Percentiles rank a stretch among this genome's conserved stretches.
Conservation (phyloP, 495 filamentous ascomycete genomes). For the Penicillium arizonense region DNA sequence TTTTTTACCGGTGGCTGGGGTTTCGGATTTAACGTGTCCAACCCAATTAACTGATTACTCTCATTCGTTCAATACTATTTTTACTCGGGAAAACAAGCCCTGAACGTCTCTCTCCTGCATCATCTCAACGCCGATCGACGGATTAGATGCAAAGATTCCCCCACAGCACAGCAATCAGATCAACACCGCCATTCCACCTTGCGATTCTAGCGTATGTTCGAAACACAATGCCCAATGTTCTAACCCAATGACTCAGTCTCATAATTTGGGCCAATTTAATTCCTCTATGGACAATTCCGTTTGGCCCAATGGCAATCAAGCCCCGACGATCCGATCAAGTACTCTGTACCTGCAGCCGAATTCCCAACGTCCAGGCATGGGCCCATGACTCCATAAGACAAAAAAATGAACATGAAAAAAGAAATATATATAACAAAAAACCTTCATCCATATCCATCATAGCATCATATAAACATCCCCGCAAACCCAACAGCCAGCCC, state of each 20-base stretch:
- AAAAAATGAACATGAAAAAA: too few relatives aligned
- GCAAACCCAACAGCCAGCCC: conserved; percentile 42
- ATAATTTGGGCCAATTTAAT: too few relatives aligned
- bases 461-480: conserved; percentile 41
- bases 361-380: too few relatives aligned
- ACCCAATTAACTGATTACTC: not conserved
- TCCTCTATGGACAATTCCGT: too few relatives aligned
- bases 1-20: conserved; percentile 23
- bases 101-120: not conserved
- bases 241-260: too few relatives aligned
- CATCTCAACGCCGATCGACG: conserved; percentile 4
- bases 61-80: not conserved
- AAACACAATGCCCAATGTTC: too few relatives aligned
- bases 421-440: too few relatives aligned
- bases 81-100: not conserved
- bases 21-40: conserved; percentile 15
- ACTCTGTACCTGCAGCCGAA: too few relatives aligned
- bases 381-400: too few relatives aligned
- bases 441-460: conserved; percentile 8
- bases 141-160: not conserved
- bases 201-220: not conserved
- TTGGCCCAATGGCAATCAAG: too few relatives aligned
- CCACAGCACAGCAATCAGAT: conserved; percentile 1
- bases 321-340: too few relatives aligned
- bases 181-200: conserved; percentile 6